phyloP scores from a whole-genome alignment of 2,329 filamentous ascomycete genomes.

The Aspergillus caelatus region DNA sequence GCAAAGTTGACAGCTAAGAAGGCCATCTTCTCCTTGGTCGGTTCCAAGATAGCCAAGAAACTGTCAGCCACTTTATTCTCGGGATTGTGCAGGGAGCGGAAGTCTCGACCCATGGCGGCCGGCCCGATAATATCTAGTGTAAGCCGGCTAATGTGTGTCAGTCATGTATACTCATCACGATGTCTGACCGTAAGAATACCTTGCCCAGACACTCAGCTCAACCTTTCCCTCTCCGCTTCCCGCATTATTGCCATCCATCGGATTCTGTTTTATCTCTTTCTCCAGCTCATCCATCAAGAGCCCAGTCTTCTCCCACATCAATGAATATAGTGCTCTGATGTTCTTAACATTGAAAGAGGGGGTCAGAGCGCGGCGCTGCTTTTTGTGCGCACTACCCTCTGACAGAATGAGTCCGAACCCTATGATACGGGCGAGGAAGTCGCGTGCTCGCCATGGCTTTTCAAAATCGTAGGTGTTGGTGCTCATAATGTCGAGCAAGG shows the following conservation, averaged over 20 bases:
- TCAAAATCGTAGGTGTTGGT: slow-evolving; percentile 58
- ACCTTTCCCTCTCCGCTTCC: slow-evolving; percentile 31
- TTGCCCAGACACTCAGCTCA: slow-evolving; percentile 40
- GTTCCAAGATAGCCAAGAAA: slow-evolving; percentile 55
- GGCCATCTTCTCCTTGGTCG: slow-evolving; percentile 46
- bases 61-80: slow-evolving; percentile 56
- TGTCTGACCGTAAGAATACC: slow-evolving; percentile 18
- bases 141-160: slow-evolving; percentile 40
- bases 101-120: slow-evolving; percentile 60
- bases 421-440: slow-evolving; percentile 52
- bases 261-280: slow-evolving; percentile 30
- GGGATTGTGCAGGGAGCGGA: slow-evolving; percentile 54
- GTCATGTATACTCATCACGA: neutral
- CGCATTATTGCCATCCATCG: slow-evolving; percentile 30
- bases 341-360: slow-evolving; percentile 43
- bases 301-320: slow-evolving; percentile 43
- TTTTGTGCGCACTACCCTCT: slow-evolving; percentile 54
- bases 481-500: slow-evolving; percentile 56
- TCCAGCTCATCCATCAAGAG: slow-evolving; percentile 39
- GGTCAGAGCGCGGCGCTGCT: slow-evolving; percentile 45
- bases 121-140: slow-evolving; percentile 63
- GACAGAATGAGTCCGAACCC: slow-evolving; percentile 56
- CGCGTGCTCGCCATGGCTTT: slow-evolving; percentile 49
- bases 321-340: slow-evolving; percentile 36
- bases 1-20: slow-evolving; percentile 49